Base-by-base conservation (phyloP, 805 yeast genomes). In the Hanseniaspora meyeri region DNA sequence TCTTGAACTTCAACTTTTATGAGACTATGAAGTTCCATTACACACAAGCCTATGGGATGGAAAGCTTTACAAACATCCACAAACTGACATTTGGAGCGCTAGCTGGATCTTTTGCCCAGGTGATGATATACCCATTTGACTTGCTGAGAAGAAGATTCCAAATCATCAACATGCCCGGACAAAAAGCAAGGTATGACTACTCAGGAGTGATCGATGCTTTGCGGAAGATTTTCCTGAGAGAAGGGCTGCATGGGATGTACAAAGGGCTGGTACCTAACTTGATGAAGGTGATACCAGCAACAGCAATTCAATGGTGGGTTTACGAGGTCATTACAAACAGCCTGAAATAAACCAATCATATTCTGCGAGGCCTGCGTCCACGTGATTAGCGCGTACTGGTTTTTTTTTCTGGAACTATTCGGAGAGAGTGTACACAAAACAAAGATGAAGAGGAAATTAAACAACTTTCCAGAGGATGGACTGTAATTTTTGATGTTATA, bases 301-400 rank as follows among this genome's bases (percentile, higher is more conserved):
- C 93, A 90, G 97, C 97, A 4, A 88, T 90, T 17, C 87, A 91
- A 59, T 91, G 97, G 96, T 74, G 89, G 62, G 81, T 86, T 59
- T 83, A 81, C 67, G 97, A 95, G 61, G 70, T 83, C 36, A 74
- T 87, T 52, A 80, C 70, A 57, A 58, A n/a, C 20, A 6, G 5
- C 5, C 27, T 52, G 27, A 37, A 36, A 20, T 32, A 11, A 20
- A 16, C 49, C 49, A 46, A 42, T 42, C 45, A 42, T 43, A 24
- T 34, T 31, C 27, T 34, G 49, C n/a, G 5, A 24, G 27, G 27
- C 3, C 5, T 5, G 27, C 5, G 1, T 17, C n/a, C 53, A 49
- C 43, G 43, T 42, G 34, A 36, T 10, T 24, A 14, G 12, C 24
- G 19, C 17, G 6, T 49, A 1, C 5, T 34, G 6, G 19, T 37